A percentile compares a stretch with the other conserved stretches of the same genome.
Conservation (phyloP, 805 yeast genomes). For the Myxozyma lipomycoides region DNA sequence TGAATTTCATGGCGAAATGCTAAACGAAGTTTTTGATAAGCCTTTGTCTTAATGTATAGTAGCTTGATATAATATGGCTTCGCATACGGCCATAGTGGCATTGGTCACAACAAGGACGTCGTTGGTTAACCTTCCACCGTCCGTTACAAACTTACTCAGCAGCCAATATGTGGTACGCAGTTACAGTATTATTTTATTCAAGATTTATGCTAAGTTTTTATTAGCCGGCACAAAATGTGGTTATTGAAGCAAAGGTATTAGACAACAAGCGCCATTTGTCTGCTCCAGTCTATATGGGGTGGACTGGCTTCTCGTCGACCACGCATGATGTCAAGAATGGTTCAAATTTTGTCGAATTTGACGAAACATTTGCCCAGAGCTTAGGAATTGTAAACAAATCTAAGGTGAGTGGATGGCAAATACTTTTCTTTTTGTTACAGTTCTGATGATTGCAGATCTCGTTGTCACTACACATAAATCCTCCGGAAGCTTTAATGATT, state of each 20-base stretch:
- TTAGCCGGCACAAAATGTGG: slow-evolving; percentile 51
- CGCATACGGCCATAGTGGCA: slow-evolving; percentile 37
- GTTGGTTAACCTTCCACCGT: slow-evolving; percentile 53
- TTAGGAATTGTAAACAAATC: slow-evolving; percentile 47
- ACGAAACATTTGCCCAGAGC: slow-evolving; percentile 58
- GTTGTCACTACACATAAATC: slow-evolving; percentile 41
- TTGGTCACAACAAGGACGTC: slow-evolving; percentile 45
- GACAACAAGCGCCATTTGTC: slow-evolving; percentile 25
- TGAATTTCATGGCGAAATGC: neutral
- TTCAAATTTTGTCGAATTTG: slow-evolving; percentile 50
- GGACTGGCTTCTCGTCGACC: slow-evolving; percentile 56
- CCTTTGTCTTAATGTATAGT: neutral
- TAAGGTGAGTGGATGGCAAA: slow-evolving; percentile 26
- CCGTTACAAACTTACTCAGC: slow-evolving; percentile 45
- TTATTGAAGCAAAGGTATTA: slow-evolving; percentile 42
- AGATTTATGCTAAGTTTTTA: neutral
- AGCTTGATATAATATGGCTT: slow-evolving; percentile 30
- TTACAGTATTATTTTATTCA: neutral
- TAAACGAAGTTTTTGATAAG: neutral
- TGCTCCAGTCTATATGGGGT: slow-evolving; percentile 49
- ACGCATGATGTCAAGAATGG: slow-evolving; percentile 23
- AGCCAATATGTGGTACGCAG: slow-evolving; percentile 48
- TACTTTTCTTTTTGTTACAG: neutral
- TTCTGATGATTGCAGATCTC: neutral
- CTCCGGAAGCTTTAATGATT: slow-evolving; percentile 55